These are phyloP conservation scores for Boletus subparvulus DNA, from an alignment of 768 basidiomycete genomes.

Conservation along the genomic window DNA sequence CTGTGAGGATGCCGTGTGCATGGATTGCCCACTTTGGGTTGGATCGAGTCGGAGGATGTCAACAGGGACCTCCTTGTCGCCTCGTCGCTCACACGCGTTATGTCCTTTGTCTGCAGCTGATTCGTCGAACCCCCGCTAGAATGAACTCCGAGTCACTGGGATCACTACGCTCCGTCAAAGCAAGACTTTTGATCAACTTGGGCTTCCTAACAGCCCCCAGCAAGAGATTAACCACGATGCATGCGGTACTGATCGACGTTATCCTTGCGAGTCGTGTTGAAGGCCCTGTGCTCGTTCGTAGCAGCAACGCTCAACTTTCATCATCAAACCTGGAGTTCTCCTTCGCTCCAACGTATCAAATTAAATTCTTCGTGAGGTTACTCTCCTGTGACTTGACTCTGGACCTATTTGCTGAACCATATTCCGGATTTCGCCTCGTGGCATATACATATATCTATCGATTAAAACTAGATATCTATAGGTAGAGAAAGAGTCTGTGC, in stretches of 20 bases:
- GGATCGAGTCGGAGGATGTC: conserved; percentile 7
- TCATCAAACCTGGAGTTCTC: conserved; percentile 7
- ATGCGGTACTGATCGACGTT: conserved; percentile 18
- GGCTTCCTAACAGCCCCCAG: background rate
- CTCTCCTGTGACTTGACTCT: background rate
- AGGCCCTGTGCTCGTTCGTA: background rate
- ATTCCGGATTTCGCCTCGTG: background rate
- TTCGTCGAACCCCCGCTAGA: conserved; percentile 6
- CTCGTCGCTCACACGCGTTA: conserved; percentile 30
- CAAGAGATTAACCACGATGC: conserved; percentile 30
- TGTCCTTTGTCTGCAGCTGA: conserved; percentile 4
- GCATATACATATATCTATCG: background rate
- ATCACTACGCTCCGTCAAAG: conserved; percentile 10
- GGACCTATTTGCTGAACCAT: background rate
- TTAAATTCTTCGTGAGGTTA: background rate
- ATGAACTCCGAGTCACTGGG: conserved; percentile 18
- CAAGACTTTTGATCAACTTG: background rate
- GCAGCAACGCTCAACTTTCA: background rate
- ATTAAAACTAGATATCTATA: background rate
- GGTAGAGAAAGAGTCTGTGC: background rate
- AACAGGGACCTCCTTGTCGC: conserved; percentile 4
- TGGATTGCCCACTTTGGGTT: conserved; percentile 8
- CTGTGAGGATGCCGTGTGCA: conserved; percentile 12
- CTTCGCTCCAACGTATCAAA: background rate
- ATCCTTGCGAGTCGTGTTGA: conserved; percentile 12